Evolutionary conservation across 768 basidiomycete genomes (phyloP).

Genomic region (Dioszegia aurantiaca): DNA sequence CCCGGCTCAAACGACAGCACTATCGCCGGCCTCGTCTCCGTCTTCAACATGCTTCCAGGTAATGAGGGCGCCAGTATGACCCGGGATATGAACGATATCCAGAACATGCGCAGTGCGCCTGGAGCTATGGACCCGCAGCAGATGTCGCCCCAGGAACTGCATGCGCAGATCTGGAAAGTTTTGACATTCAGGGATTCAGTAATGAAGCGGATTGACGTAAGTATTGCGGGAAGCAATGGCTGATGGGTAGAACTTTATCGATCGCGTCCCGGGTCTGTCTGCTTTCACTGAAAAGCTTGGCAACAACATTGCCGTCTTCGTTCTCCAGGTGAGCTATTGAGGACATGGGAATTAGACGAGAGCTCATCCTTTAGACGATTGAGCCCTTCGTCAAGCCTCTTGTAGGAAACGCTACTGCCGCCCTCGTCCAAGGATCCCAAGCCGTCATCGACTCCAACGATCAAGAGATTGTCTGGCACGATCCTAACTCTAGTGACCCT

Average conservation of each 20-base stretch:
- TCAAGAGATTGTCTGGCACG: constrained; percentile 83
- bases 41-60: constrained; percentile 46
- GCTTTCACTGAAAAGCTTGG: constrained; percentile 71
- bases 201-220: constrained; percentile 66
- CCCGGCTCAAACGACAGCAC: constrained; percentile 48
- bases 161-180: constrained; percentile 78
- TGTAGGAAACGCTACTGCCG: constrained; percentile 65
- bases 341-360: no score
- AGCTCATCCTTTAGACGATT: constrained; percentile 64
- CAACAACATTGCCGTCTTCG: constrained; percentile 70
- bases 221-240: constrained; percentile 8
- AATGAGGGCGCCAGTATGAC: constrained; percentile 58
- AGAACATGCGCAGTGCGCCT: constrained; percentile 59
- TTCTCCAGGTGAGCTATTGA: constrained; percentile 1
- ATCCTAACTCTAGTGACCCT: constrained; percentile 71
- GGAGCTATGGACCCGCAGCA: constrained; percentile 71
- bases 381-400: constrained; percentile 81
- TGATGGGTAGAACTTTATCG: constrained; percentile 53
- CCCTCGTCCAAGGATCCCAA: constrained; percentile 64
- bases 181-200: constrained; percentile 78
- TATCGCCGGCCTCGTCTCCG: constrained; percentile 30
- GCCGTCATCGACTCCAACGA: constrained; percentile 77
- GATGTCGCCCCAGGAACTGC: constrained; percentile 85
- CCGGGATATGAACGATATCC: constrained; percentile 72
- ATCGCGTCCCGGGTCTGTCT: constrained; percentile 78